phyloP scores from a whole-genome alignment of 805 yeast species.

The Zygosaccharomyces kombuchaensis region DNA sequence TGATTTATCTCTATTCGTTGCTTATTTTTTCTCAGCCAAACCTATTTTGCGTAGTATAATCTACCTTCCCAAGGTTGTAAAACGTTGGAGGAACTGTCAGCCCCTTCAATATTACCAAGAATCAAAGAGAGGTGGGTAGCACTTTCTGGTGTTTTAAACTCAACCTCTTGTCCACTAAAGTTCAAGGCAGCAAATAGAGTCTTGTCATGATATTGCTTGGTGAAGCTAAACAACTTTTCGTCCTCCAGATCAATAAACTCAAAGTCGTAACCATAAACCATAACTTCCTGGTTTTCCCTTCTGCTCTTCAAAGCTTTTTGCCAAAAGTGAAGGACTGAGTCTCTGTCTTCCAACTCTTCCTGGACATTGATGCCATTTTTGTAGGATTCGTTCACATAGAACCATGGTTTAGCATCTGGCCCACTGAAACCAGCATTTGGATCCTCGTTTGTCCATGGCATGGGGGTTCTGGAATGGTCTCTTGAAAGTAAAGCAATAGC shows the following conservation, averaged over 20 bases:
- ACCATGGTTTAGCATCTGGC: conserved; percentile 42
- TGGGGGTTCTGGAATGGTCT: conserved; percentile 51
- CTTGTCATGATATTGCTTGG: conserved; percentile 35
- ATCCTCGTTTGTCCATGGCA: too few species aligned
- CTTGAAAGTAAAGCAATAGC: conserved; percentile 38
- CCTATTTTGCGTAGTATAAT: conserved; percentile 30
- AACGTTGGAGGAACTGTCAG: conserved; percentile 16
- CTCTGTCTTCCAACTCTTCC: conserved; percentile 42
- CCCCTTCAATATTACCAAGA: conserved; percentile 32
- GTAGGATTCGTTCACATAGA: conserved; percentile 10
- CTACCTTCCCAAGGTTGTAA: conserved; percentile 45
- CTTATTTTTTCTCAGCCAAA: background rate
- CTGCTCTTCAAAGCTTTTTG: conserved; percentile 40
- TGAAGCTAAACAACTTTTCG: conserved; percentile 39
- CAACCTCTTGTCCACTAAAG: conserved; percentile 35
- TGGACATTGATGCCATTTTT: conserved; percentile 43
- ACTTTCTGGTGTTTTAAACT: conserved; percentile 31
- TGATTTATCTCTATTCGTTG: background rate
- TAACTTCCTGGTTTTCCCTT: conserved; percentile 42
- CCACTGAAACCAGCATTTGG: conserved; percentile 46
- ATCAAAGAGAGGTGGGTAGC: conserved; percentile 34
- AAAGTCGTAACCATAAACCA: conserved; percentile 39
- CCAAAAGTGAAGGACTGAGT: conserved; percentile 46
- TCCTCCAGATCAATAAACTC: conserved; percentile 42
- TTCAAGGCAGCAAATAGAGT: conserved; percentile 40